Percentiles rank a stretch among this genome's conserved stretches.
These are phyloP conservation scores for Penicillium tannophilum DNA, from an alignment of 495 filamentous ascomycete species.

Conservation along the genomic window DNA sequence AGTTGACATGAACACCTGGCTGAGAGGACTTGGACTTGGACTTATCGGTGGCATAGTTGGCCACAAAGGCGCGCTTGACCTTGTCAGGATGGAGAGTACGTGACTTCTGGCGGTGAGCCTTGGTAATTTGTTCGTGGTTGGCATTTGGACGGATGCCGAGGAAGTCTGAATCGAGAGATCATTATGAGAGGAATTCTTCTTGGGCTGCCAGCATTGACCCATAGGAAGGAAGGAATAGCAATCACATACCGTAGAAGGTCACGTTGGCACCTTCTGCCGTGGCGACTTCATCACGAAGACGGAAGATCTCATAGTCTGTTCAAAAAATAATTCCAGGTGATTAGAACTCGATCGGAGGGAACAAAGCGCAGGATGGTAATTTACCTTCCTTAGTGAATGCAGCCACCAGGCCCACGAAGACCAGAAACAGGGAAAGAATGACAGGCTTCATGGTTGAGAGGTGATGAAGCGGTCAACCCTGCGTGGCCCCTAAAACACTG, in stretches of 20 bases:
- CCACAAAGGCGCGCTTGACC: conserved; percentile 78
- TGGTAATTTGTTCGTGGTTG: conserved; percentile 85
- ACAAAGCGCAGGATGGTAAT: conserved; percentile 21
- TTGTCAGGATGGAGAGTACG: conserved; percentile 89
- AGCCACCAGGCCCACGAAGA: conserved; percentile 58
- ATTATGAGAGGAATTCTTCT: not conserved
- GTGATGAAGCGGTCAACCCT: conserved; percentile 32
- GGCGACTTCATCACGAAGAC: conserved; percentile 81
- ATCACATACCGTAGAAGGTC: conserved; percentile 79
- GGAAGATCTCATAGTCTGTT: conserved; percentile 95
- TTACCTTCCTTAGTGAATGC: conserved; percentile 86
- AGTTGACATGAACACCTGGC: conserved; percentile 66
- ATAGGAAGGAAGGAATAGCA: not conserved
- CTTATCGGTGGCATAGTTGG: conserved; percentile 68
- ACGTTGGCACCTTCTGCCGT: conserved; percentile 74
- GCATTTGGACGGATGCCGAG: conserved; percentile 73
- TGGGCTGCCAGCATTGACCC: not conserved
- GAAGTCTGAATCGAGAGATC: conserved; percentile 58
- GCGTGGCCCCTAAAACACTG: conserved; percentile 15
- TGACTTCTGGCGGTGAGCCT: conserved; percentile 88
- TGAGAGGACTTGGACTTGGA: conserved; percentile 55
- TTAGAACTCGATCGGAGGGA: conserved; percentile 7
- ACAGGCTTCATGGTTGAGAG: conserved; percentile 40
- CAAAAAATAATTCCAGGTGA: conserved; percentile 1
- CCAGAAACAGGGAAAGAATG: conserved; percentile 36